These are phyloP conservation scores for Pleomassaria siparia DNA, from an alignment of 2,329 filamentous ascomycete species.

Conservation along the genomic window DNA sequence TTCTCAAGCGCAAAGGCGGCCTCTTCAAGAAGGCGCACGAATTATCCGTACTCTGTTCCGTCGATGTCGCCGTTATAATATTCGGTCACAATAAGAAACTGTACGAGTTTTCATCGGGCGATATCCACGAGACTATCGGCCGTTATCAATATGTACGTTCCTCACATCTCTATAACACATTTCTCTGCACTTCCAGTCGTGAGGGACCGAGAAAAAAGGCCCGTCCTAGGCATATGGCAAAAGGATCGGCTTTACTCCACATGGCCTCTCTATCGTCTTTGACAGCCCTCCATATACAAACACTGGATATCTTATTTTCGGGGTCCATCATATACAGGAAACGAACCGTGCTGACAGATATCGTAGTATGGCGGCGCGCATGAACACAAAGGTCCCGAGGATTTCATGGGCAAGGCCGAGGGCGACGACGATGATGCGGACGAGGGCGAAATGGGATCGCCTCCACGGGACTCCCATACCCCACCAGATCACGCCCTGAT, in stretches of 20 bases:
- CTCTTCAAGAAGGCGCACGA: conserved; percentile 99
- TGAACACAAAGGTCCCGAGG: conserved; percentile 92
- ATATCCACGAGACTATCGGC: conserved; percentile 87
- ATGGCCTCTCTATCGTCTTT: no score
- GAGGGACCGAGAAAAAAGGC: no score
- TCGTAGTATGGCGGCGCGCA: conserved; percentile 83
- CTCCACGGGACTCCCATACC: conserved; percentile 66
- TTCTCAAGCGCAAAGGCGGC: conserved; percentile 97
- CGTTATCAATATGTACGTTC: conserved; percentile 80
- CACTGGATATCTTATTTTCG: no score
- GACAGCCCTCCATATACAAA: no score
- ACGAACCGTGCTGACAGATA: conserved; percentile 24
- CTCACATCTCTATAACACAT: no score
- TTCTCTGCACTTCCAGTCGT: no score
- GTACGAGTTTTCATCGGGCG: conserved; percentile 93
- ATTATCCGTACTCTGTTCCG: conserved; percentile 94
- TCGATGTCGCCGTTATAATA: conserved; percentile 98
- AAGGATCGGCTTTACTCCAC: no score
- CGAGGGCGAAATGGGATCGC: conserved; percentile 66
- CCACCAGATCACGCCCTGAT: conserved; percentile 63
- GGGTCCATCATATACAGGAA: no score
- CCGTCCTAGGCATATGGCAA: no score
- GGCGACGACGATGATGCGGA: conserved; percentile 81
- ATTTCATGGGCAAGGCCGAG: conserved; percentile 79
- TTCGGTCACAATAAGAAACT: conserved; percentile 99